A percentile compares a stretch with the other conserved stretches of the same genome.
phyloP scores from a whole-genome alignment of 176 grass and related monocot species.

The Oryza nivara region DNA sequence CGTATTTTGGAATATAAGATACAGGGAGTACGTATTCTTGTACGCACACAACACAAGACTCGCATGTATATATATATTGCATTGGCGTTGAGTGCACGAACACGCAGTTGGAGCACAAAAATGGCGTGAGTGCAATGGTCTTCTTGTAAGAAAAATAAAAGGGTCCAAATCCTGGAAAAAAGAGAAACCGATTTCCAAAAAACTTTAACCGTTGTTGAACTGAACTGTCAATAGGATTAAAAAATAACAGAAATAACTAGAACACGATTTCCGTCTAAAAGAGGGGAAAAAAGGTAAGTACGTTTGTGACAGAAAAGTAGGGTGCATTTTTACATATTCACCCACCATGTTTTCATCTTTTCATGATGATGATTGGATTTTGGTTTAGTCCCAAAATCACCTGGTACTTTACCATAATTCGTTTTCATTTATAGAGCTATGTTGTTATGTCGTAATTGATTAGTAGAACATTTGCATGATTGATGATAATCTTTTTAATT shows the following conservation, averaged over 20 bases:
- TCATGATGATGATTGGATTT: background rate
- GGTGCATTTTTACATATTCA: constrained; percentile 33
- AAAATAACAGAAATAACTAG: constrained; percentile 27
- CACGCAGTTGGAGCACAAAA: constrained; percentile 27
- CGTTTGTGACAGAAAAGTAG: background rate
- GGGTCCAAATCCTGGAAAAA: background rate
- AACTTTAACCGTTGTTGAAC: constrained; percentile 13
- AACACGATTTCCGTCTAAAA: background rate
- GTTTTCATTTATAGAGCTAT: background rate
- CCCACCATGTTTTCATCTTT: background rate
- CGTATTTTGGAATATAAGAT: no score
- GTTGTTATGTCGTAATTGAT: background rate
- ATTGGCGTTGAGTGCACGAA: constrained; percentile 29
- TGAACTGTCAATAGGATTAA: constrained; percentile 21
- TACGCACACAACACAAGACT: constrained; percentile 34
- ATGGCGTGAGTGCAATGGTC: constrained; percentile 26
- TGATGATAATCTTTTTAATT: background rate
- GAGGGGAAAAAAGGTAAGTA: background rate
- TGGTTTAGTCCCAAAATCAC: background rate
- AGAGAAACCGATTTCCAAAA: constrained; percentile 28
- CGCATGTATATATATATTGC: constrained; percentile 30
- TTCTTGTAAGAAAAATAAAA: background rate
- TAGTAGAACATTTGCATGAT: background rate
- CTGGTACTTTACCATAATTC: background rate
- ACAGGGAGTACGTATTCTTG: background rate